phyloP scores from a whole-genome alignment of 1,284 basidiomycete species.

The Agaricales sp. region DNA sequence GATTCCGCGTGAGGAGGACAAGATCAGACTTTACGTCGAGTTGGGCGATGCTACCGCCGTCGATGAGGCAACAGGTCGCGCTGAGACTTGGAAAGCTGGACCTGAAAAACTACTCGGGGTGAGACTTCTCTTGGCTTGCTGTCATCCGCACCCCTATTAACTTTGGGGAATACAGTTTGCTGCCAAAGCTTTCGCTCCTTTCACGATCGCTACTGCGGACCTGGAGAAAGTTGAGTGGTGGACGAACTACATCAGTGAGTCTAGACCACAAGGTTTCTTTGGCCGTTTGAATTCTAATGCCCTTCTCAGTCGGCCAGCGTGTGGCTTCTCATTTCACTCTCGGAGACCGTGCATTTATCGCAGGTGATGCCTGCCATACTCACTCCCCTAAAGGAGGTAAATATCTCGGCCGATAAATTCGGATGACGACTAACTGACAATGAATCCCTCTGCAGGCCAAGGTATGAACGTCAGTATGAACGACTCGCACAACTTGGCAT shows the following conservation, averaged over 20 bases:
- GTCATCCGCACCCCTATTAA: neutral
- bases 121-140: neutral
- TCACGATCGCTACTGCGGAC: neutral
- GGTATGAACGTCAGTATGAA: slow-evolving; percentile 78
- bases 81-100: neutral
- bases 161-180: neutral
- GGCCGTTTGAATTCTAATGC: slow-evolving; percentile 1
- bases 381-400: slow-evolving; percentile 68
- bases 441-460: slow-evolving; percentile 27
- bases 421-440: neutral
- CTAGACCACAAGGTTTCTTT: slow-evolving; percentile 4
- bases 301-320: slow-evolving; percentile 53
- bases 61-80: neutral
- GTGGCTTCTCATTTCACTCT: slow-evolving; percentile 61
- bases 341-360: slow-evolving; percentile 69
- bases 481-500: slow-evolving; percentile 73
- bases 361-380: slow-evolving; percentile 76
- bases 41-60: slow-evolving; percentile 32
- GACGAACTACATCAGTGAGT: slow-evolving; percentile 2
- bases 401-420: neutral
- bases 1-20: slow-evolving; percentile 67
- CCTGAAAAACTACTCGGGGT: neutral
- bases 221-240: neutral
- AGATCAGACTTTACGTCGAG: slow-evolving; percentile 70
- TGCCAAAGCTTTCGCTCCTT: neutral